phyloP scores from a whole-genome alignment of 108 stramenopile genomes.

The Skeletonema grethae region DNA sequence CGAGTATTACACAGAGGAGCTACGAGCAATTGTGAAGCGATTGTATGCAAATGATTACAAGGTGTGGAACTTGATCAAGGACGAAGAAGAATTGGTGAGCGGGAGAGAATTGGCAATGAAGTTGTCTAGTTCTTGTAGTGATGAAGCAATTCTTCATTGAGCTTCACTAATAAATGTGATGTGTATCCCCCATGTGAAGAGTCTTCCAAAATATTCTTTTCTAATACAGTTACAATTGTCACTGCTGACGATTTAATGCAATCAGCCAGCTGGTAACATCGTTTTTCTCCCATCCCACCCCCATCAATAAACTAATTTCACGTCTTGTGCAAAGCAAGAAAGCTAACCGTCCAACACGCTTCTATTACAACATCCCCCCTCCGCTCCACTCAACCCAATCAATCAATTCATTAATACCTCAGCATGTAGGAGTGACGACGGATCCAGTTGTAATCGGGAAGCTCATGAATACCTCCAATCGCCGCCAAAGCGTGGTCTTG shows the following conservation, averaged over 20 bases:
- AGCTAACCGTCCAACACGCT: no score
- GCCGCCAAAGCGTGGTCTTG: slow-evolving; percentile 97
- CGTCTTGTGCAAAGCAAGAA: no score
- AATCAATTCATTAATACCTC: slow-evolving; percentile 58
- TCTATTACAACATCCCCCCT: no score
- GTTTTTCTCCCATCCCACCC: no score
- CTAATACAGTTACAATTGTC: no score
- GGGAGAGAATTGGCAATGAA: slow-evolving; percentile 30
- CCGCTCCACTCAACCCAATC: no score
- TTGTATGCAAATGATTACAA: slow-evolving; percentile 18
- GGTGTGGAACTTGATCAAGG: slow-evolving; percentile 13
- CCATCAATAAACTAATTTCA: no score
- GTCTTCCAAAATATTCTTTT: no score
- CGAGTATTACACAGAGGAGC: slow-evolving; percentile 30
- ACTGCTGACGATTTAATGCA: no score
- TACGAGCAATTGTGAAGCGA: slow-evolving; percentile 22
- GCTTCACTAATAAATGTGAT: no score
- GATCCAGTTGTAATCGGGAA: slow-evolving; percentile 91
- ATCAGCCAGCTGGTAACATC: no score
- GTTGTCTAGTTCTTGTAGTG: slow-evolving; percentile 19
- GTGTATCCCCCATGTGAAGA: no score
- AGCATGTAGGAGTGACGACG: slow-evolving; percentile 87
- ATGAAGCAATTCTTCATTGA: slow-evolving; percentile 9
- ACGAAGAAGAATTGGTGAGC: slow-evolving; percentile 8
- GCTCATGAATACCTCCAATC: slow-evolving; percentile 96